These are phyloP conservation scores for Coemansia sp. DNA, from an alignment of 192 early-diverging fungal genomes.

Conservation along the genomic window DNA sequence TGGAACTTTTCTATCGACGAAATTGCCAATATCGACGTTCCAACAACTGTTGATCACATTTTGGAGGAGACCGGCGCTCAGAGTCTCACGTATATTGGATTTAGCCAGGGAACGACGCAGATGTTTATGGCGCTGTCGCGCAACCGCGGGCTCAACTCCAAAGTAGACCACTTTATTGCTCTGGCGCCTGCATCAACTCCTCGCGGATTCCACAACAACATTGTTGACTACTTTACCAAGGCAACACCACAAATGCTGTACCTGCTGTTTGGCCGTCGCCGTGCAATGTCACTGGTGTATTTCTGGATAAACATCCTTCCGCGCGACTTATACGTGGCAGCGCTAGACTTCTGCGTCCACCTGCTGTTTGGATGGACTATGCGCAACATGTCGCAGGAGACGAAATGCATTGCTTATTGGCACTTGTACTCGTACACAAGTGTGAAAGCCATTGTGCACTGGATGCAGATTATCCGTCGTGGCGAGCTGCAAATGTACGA, in stretches of 20 bases:
- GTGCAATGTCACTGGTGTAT: conserved; percentile 70
- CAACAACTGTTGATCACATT: conserved; percentile 85
- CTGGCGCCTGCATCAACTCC: conserved; percentile 90
- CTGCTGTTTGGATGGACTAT: conserved; percentile 85
- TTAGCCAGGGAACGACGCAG: conserved; percentile 91
- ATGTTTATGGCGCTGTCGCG: conserved; percentile 85
- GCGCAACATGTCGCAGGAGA: conserved; percentile 64
- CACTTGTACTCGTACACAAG: conserved; percentile 88
- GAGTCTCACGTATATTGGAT: conserved; percentile 92
- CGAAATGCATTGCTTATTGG: conserved; percentile 78
- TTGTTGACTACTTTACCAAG: conserved; percentile 79
- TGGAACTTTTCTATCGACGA: conserved; percentile 97
- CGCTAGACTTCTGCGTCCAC: conserved; percentile 69
- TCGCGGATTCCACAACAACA: conserved; percentile 72
- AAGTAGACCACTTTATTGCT: conserved; percentile 86
- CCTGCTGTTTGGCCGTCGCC: conserved; percentile 83
- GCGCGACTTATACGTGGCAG: conserved; percentile 67
- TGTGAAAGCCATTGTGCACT: conserved; percentile 89
- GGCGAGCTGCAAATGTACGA: conserved; percentile 92
- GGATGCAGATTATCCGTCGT: conserved; percentile 93
- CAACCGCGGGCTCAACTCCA: conserved; percentile 74
- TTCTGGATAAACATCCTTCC: conserved; percentile 85
- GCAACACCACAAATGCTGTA: conserved; percentile 85
- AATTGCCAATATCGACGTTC: conserved; percentile 82
- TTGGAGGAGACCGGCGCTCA: conserved; percentile 74